Evolutionary conservation across 169 alveolate genomes (phyloP).

Genomic region (Babesia ovata): DNA sequence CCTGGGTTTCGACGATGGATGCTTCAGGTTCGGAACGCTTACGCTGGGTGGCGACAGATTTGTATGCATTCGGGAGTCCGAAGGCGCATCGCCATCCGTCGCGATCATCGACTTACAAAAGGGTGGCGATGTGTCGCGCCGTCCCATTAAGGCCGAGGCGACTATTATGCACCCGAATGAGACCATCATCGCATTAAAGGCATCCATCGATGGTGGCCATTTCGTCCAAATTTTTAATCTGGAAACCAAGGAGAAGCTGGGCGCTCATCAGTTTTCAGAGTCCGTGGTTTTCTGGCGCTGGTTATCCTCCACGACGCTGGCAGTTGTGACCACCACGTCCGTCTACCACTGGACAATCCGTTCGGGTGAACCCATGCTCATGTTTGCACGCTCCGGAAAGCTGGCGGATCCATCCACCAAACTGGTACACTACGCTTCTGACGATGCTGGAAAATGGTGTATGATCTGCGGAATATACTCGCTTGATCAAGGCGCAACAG

Average conservation of each 20-base stretch:
- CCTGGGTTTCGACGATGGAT: conserved; percentile 85
- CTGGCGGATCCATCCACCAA: conserved; percentile 86
- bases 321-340: conserved; percentile 88
- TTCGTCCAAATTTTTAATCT: conserved; percentile 84
- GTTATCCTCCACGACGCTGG: conserved; percentile 88
- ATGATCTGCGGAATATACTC: conserved; percentile 90
- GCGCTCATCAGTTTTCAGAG: conserved; percentile 89
- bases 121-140: conserved; percentile 82
- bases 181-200: conserved; percentile 93
- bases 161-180: conserved; percentile 94
- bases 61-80: conserved; percentile 89
- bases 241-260: conserved; percentile 91
- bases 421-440: conserved; percentile 90
- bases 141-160: conserved; percentile 96
- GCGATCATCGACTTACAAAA: conserved; percentile 85
- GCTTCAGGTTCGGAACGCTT: conserved; percentile 86
- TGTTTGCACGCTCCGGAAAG: conserved; percentile 88
- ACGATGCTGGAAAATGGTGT: conserved; percentile 91
- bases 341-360: conserved; percentile 91
- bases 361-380: conserved; percentile 76
- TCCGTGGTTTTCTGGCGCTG: conserved; percentile 93
- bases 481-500: conserved; percentile 86
- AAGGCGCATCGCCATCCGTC: conserved; percentile 79
- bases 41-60: conserved; percentile 91
- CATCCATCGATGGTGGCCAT: conserved; percentile 67